phyloP scores from a whole-genome alignment of 441 rosid species.

The Gossypium davidsonii region DNA sequence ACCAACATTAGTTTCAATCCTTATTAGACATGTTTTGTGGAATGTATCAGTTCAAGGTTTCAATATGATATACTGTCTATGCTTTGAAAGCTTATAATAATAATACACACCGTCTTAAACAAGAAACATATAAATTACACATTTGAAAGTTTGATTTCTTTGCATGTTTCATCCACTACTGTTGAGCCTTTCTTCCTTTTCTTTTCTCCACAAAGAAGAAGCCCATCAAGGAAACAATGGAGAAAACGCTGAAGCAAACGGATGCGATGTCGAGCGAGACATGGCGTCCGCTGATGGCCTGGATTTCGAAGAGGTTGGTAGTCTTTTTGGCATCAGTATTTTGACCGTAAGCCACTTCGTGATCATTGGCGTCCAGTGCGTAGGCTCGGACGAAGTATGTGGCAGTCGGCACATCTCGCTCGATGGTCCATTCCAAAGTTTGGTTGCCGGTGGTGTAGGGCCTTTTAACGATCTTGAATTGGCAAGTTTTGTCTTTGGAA shows the following conservation, averaged over 20 bases:
- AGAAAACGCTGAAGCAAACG: conserved; percentile 55
- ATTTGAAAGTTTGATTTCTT: background rate
- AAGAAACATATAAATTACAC: background rate
- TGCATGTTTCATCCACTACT: background rate
- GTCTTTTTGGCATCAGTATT: conserved; percentile 32
- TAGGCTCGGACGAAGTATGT: conserved; percentile 61
- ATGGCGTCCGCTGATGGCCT: conserved; percentile 50
- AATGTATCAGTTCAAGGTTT: background rate
- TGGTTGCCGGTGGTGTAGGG: conserved; percentile 29
- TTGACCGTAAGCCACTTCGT: conserved; percentile 47
- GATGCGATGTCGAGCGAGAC: conserved; percentile 45
- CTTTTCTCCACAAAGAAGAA: conserved; percentile 52
- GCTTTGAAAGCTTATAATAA: background rate
- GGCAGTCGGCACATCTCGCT: conserved; percentile 45
- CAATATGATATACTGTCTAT: no score
- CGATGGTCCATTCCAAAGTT: conserved; percentile 31
- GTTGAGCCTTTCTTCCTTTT: conserved; percentile 24
- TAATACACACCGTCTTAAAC: background rate
- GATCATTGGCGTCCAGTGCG: conserved; percentile 24
- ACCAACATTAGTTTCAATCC: conserved; percentile 31
- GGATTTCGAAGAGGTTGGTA: conserved; percentile 33
- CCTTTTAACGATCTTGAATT: conserved; percentile 22
- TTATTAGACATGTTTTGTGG: conserved; percentile 9
- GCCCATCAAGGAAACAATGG: conserved; percentile 40
- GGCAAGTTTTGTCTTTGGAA: conserved; percentile 62